These are phyloP conservation scores for Claviceps sp. DNA, from an alignment of 2,329 filamentous ascomycete species.

Conservation along the genomic window DNA sequence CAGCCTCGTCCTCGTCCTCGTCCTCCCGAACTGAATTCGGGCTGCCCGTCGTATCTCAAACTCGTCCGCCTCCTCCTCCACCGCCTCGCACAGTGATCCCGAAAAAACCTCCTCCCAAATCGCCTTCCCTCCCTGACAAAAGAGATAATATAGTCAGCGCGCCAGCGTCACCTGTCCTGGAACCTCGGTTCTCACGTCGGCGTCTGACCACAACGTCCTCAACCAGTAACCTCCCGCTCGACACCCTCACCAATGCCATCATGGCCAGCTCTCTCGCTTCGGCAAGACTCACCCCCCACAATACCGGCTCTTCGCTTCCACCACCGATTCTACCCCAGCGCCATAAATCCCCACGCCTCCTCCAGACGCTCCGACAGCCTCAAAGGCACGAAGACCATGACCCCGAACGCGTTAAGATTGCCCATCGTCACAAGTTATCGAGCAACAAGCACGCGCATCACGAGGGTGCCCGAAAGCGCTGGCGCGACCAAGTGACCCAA, in stretches of 20 bases:
- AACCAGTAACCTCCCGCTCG: constrained; percentile 35
- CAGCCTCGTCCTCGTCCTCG: constrained; percentile 3
- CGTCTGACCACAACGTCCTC: constrained; percentile 15
- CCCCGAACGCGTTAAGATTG: constrained; percentile 31
- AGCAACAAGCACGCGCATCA: constrained; percentile 56
- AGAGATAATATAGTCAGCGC: constrained; percentile 13
- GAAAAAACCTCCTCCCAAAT: constrained; percentile 1
- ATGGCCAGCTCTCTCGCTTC: constrained; percentile 62
- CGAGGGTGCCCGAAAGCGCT: constrained; percentile 61
- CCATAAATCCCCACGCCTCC: constrained; percentile 40
- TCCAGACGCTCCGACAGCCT: constrained; percentile 51
- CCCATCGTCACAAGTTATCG: constrained; percentile 38
- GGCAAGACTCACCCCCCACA: constrained; percentile 34
- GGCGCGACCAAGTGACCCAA: constrained; percentile 61
- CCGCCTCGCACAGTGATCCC: constrained; percentile 1
- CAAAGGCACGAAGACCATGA: constrained; percentile 39
- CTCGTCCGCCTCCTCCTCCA: not conserved
- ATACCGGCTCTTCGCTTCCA: constrained; percentile 21
- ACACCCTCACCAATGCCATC: constrained; percentile 59
- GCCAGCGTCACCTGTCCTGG: constrained; percentile 23
- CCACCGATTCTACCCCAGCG: constrained; percentile 25
- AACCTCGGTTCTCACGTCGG: constrained; percentile 15
- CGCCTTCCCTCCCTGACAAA: constrained; percentile 5
- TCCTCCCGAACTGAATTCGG: constrained; percentile 8
- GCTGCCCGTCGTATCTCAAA: constrained; percentile 2